Conservation (phyloP, 176 grass and related monocot genomes). For the Carex scoparia region DNA sequence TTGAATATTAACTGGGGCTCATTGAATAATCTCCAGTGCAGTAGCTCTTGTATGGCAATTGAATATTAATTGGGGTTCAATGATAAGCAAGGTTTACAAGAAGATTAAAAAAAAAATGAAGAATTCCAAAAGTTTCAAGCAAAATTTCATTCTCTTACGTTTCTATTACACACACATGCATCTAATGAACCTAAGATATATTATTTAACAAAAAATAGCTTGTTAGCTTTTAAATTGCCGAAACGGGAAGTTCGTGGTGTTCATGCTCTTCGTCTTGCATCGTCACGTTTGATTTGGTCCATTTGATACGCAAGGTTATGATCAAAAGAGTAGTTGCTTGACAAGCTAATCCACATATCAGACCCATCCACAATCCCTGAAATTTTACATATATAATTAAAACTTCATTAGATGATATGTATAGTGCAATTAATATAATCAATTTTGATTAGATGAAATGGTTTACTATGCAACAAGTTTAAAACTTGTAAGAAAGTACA, state of each 20-base stretch:
- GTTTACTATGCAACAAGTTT: neutral
- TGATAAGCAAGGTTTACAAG: too few relatives aligned
- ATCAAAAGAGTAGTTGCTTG: conserved; percentile 46
- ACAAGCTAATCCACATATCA: conserved; percentile 58
- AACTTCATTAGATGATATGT: neutral
- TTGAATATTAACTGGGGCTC: too few relatives aligned
- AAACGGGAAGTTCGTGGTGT: neutral
- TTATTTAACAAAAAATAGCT: neutral
- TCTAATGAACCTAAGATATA: neutral
- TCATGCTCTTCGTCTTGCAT: conserved; percentile 34
- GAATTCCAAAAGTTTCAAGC: neutral
- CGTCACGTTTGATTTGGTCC: conserved; percentile 38
- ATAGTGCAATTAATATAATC: neutral
- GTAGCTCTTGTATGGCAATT: too few relatives aligned
- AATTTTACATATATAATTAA: neutral
- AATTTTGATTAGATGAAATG: neutral
- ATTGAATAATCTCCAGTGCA: too few relatives aligned
- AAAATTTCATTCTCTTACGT: neutral
- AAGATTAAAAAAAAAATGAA: neutral
- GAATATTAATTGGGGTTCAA: too few relatives aligned
- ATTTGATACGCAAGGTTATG: conserved; percentile 62
- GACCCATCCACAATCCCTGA: conserved; percentile 73
- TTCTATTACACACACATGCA: neutral
- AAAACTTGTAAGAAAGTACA: too few relatives aligned
- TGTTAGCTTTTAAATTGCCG: neutral